Percentiles rank a stretch among this genome's conserved stretches.
Conservation (phyloP, 1,284 basidiomycete genomes). For the Mycosarcoma mackinlayi region DNA sequence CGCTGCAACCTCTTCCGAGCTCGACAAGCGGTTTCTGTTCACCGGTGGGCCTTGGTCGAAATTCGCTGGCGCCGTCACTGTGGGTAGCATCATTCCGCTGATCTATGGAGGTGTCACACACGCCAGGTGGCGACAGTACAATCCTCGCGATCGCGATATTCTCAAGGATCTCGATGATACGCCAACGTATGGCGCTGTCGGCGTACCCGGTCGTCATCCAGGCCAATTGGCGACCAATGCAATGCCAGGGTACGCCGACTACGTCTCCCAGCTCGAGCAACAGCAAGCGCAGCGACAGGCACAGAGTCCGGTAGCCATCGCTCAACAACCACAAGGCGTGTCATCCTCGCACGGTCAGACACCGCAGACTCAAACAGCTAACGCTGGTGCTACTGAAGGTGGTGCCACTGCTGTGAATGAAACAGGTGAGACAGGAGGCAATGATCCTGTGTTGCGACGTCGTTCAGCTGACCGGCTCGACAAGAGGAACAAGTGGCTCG, state of each 20-base stretch:
- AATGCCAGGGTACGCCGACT: slow-evolving; percentile 36
- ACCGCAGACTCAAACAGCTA: neutral
- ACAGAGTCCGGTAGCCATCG: neutral
- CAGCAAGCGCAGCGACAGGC: slow-evolving; percentile 6
- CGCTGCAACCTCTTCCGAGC: neutral
- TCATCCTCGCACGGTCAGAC: neutral
- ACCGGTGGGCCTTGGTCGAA: slow-evolving; percentile 9
- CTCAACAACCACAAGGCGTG: too few species aligned
- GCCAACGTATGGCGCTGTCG: slow-evolving; percentile 40
- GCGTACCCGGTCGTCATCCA: slow-evolving; percentile 26
- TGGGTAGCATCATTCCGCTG: slow-evolving; percentile 15
- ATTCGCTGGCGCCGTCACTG: slow-evolving; percentile 3
- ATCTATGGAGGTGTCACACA: slow-evolving; percentile 18
- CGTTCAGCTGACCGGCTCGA: slow-evolving; percentile 5
- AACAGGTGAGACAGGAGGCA: neutral
- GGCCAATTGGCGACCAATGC: slow-evolving; percentile 40
- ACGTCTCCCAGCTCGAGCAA: slow-evolving; percentile 16
- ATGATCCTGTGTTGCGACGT: slow-evolving; percentile 23
- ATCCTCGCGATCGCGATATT: slow-evolving; percentile 36
- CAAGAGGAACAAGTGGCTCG: slow-evolving; percentile 13
- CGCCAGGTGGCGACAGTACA: slow-evolving; percentile 8
- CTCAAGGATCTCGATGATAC: slow-evolving; percentile 30
- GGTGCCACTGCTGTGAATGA: neutral
- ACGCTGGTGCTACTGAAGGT: neutral
- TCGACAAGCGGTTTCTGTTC: slow-evolving; percentile 35